Percentiles rank a stretch among this genome's conserved stretches.
These are phyloP conservation scores for Hsuehochloa calcarea DNA, from an alignment of 176 grass and related monocot genomes.

Conservation along the genomic window DNA sequence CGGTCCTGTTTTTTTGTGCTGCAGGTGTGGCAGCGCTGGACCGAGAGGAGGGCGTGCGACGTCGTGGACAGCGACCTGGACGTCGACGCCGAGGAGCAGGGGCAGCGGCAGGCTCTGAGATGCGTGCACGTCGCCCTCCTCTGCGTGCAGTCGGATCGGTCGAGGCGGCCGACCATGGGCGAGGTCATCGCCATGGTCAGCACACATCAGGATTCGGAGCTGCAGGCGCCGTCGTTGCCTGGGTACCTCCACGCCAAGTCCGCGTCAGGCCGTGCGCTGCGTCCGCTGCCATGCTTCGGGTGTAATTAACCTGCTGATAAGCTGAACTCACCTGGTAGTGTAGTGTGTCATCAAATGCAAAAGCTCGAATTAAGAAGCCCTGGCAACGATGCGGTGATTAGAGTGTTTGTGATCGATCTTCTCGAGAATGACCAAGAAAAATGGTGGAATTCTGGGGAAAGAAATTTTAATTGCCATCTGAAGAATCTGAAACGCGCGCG, in stretches of 20 bases:
- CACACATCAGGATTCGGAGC: not conserved
- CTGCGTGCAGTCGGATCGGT: not conserved
- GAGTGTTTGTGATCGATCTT: too few relatives aligned
- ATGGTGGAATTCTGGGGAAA: too few relatives aligned
- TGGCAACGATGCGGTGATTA: too few relatives aligned
- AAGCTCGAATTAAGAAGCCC: too few relatives aligned
- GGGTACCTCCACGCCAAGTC: not conserved
- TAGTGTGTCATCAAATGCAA: too few relatives aligned
- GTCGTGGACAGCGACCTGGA: not conserved
- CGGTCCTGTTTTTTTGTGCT: not conserved
- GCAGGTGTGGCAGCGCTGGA: slow-evolving; percentile 30
- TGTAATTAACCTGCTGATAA: not conserved
- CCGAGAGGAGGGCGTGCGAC: not conserved
- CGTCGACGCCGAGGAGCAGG: not conserved
- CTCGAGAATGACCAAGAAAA: too few relatives aligned
- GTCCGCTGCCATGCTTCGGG: not conserved
- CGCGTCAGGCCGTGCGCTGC: not conserved
- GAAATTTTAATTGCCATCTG: too few relatives aligned
- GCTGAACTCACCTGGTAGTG: too few relatives aligned
- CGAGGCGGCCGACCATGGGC: slow-evolving; percentile 1
- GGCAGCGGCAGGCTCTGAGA: not conserved
- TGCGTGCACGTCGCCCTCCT: slow-evolving; percentile 19
- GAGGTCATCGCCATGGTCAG: not conserved
- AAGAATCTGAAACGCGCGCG: too few relatives aligned
- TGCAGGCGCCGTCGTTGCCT: not conserved